Evolutionary conservation across 2,329 filamentous ascomycete genomes (phyloP).

Genomic region (Pleurostoma richardsiae): DNA sequence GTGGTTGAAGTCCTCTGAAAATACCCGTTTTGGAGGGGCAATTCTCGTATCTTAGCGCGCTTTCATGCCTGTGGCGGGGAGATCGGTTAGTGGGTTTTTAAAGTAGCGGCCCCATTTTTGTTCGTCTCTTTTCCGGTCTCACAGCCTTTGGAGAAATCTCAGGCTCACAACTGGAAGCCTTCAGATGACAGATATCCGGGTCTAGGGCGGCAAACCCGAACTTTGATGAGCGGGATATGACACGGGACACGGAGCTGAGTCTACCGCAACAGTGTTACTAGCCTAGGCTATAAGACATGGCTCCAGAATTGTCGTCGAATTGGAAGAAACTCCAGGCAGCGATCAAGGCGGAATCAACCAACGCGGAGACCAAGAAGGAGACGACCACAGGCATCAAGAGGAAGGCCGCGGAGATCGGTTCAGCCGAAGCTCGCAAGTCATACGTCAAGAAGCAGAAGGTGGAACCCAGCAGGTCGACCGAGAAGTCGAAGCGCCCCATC

Average conservation of each 20-base stretch:
- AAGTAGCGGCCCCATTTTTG: too few relatives aligned
- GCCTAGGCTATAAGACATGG: slow-evolving; percentile 22
- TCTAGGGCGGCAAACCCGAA: too few relatives aligned
- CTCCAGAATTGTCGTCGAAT: slow-evolving; percentile 57
- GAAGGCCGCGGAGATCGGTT: slow-evolving; percentile 26
- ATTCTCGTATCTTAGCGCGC: slow-evolving; percentile 1
- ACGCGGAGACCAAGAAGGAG: slow-evolving; percentile 33
- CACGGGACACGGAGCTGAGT: background rate
- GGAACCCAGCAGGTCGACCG: slow-evolving; percentile 2
- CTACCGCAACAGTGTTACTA: too few relatives aligned
- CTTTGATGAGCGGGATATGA: too few relatives aligned
- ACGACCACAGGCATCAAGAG: slow-evolving; percentile 37
- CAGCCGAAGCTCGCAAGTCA: slow-evolving; percentile 13
- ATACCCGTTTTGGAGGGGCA: slow-evolving; percentile 6
- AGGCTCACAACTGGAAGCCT: too few relatives aligned
- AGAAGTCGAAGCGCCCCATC: slow-evolving; percentile 6
- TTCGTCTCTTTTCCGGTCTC: too few relatives aligned
- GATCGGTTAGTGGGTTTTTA: too few relatives aligned
- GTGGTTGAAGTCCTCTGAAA: background rate
- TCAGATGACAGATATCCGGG: too few relatives aligned
- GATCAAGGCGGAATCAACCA: slow-evolving; percentile 41
- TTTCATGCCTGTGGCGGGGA: too few relatives aligned
- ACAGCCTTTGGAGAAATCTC: too few relatives aligned
- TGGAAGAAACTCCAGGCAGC: slow-evolving; percentile 74
- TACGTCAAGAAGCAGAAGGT: slow-evolving; percentile 23